phyloP scores from a whole-genome alignment of 768 basidiomycete genomes.

The Naganishia friedmannii region DNA sequence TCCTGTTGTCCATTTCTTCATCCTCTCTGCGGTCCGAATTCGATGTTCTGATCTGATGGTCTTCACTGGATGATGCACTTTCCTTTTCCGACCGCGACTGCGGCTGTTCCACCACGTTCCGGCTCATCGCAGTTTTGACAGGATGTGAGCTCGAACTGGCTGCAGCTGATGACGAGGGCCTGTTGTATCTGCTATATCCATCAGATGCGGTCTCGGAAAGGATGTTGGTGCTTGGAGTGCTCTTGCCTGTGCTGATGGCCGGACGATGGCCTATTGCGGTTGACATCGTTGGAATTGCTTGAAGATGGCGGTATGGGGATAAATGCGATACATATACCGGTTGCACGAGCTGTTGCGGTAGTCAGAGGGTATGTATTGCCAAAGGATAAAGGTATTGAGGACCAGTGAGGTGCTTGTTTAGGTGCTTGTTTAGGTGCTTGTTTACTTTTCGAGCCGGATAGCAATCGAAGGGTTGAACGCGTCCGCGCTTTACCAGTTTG shows the following conservation, averaged over 20 bases:
- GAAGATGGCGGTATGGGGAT: neutral
- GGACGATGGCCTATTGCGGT: neutral
- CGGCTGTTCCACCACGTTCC: neutral
- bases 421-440: too few relatives aligned
- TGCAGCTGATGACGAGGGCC: slow-evolving; percentile 5
- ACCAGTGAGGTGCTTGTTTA: too few relatives aligned
- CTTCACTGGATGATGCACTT: neutral
- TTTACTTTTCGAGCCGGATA: neutral
- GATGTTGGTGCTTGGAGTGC: neutral
- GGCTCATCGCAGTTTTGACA: too few relatives aligned
- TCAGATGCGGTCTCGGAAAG: neutral
- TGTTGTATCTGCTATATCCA: slow-evolving; percentile 4
- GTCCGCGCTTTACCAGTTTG: too few relatives aligned
- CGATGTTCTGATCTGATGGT: neutral
- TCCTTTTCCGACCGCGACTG: neutral
- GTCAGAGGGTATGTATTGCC: neutral
- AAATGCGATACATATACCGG: too few relatives aligned
- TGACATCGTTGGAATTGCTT: neutral
- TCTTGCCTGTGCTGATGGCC: neutral
- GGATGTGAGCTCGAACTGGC: slow-evolving; percentile 1
- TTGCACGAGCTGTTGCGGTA: too few relatives aligned
- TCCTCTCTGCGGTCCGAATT: neutral
- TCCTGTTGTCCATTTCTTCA: slow-evolving; percentile 10
- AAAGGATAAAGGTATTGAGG: neutral
- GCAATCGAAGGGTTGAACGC: neutral